Conservation (phyloP, 2,329 filamentous ascomycete genomes). For the Aspergillus clavatus region DNA sequence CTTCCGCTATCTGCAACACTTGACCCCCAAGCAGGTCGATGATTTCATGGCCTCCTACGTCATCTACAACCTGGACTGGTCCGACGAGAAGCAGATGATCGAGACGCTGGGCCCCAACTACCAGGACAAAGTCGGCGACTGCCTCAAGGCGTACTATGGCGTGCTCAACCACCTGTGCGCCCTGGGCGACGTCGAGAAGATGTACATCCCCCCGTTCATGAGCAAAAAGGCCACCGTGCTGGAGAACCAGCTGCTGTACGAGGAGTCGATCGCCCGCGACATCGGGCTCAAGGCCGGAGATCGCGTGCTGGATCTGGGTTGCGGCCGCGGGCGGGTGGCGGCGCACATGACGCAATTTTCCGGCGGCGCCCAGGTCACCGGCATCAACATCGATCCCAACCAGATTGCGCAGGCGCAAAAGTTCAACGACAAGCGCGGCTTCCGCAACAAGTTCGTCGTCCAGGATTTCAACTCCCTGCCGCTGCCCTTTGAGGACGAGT, state of each 20-base stretch:
- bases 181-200: constrained; percentile 54
- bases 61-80: constrained; percentile 55
- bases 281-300: constrained; percentile 45
- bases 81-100: constrained; percentile 47
- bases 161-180: constrained; percentile 53
- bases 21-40: constrained; percentile 49
- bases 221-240: constrained; percentile 46
- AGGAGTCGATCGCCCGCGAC: constrained; percentile 48
- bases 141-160: constrained; percentile 50
- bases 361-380: constrained; percentile 47
- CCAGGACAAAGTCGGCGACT: constrained; percentile 48
- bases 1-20: constrained; percentile 47
- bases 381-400: constrained; percentile 53
- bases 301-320: constrained; percentile 50
- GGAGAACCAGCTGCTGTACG: constrained; percentile 52
- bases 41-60: constrained; percentile 55
- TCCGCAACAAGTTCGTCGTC: constrained; percentile 46
- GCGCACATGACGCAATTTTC: constrained; percentile 50
- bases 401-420: constrained; percentile 46
- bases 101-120: constrained; percentile 47
- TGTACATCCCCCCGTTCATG: constrained; percentile 55
- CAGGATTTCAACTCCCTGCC: constrained; percentile 51
- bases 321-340: constrained; percentile 51
- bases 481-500: constrained; percentile 47
- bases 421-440: constrained; percentile 43